Evolutionary conservation across 345 rosid species (phyloP), one percentile per base, ranked within the genome.

Genomic region (Hirschfeldia incana): DNA sequence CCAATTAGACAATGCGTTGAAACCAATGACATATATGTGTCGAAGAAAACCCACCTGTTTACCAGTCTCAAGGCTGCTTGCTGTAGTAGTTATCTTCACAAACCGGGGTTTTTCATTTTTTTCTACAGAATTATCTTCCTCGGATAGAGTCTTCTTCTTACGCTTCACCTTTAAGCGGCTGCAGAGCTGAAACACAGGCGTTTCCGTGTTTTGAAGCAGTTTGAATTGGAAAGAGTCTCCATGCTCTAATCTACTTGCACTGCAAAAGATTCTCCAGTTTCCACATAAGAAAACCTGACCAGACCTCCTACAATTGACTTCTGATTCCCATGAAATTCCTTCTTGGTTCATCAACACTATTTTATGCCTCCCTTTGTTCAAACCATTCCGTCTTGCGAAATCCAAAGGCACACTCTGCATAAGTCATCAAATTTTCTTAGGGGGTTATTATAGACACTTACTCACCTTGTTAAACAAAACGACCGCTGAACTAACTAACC

Each of bases 321-420:
- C 55, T 10, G 77, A 67, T 1, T 4, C 42, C 82, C 73, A 78
- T 44, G 82, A 4, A 21, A 0, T 67, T 67, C 77, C 74, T 72
- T 78, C 63, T 46, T 73, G 69, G 37, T 78, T 73, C 82, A 32
- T 78, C 69, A 78, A 63, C 15, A 67, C 64, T 58, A 67, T 65
- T 21, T n/a, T 36, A 8, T 60, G 69, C 11, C 55, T 42, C 61
- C 2, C 69, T 42, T 58, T 58, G 63, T 32, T 6, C 2, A 78
- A 59, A 59, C 55, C 63, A 4, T 78, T 53, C 37, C 11, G 72
- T 11, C 9, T 65, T 65, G 76, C 81, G 11, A 77, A 77, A 36
- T 2, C 13, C 2, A 4, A 8, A 3, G 81, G 77, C 16, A 78
- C 39, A 5, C 16, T 2, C 81, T 78, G 77, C 73, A 77, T 27